Percentiles rank a stretch among this genome's conserved stretches.
phyloP scores from a whole-genome alignment of 2,329 filamentous ascomycete genomes.

The Xenoacremonium recifei region DNA sequence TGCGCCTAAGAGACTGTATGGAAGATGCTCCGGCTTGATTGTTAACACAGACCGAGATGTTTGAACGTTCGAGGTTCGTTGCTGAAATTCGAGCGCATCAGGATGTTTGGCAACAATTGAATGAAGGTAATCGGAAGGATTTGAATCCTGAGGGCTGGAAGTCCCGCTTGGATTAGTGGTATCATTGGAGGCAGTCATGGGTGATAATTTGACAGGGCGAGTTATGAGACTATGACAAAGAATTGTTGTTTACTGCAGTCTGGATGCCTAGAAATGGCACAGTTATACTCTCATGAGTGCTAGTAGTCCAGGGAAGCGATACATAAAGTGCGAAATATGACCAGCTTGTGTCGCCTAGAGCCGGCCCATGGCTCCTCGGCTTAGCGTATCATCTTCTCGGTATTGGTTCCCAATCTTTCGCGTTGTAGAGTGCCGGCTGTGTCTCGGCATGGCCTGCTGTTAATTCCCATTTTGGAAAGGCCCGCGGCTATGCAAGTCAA shows the following conservation, averaged over 20 bases:
- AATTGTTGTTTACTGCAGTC: background rate
- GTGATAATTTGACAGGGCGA: background rate
- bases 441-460: background rate
- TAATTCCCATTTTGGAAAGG: background rate
- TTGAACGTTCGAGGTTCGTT: background rate
- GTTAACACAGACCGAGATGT: background rate
- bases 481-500: background rate
- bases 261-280: background rate
- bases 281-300: background rate
- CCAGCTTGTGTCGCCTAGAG: background rate
- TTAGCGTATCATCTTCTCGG: slow-evolving; percentile 1
- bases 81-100: slow-evolving; percentile 1
- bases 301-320: background rate
- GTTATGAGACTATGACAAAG: background rate
- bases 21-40: background rate
- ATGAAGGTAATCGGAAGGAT: background rate
- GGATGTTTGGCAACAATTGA: background rate
- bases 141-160: background rate
- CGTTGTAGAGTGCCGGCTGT: slow-evolving; percentile 1
- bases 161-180: background rate
- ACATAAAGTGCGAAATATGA: background rate
- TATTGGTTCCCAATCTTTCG: background rate
- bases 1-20: background rate
- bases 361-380: background rate
- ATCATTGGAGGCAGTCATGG: background rate